A percentile compares a stretch with the other conserved stretches of the same genome.
Conservation (phyloP, 768 basidiomycete species). For the Boletus pseudo-olivaceus region DNA sequence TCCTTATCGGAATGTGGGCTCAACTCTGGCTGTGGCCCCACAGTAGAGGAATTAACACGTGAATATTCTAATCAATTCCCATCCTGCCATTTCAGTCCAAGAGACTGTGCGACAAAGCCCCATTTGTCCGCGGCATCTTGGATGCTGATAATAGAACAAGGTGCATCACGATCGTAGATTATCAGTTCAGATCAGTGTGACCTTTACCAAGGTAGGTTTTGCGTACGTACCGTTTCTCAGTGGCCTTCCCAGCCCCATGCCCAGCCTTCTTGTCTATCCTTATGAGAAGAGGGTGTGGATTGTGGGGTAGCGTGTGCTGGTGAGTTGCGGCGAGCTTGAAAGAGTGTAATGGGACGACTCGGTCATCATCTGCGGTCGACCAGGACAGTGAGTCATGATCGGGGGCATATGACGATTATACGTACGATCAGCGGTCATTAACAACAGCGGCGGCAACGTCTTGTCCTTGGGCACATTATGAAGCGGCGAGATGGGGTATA, state of each 20-base stretch:
- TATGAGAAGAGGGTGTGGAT: constrained; percentile 69
- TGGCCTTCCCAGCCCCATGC: constrained; percentile 78
- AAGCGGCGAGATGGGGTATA: constrained; percentile 73
- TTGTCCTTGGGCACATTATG: constrained; percentile 69
- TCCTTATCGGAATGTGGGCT: background rate
- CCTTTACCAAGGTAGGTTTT: background rate
- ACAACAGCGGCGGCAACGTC: constrained; percentile 62
- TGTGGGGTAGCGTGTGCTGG: constrained; percentile 60
- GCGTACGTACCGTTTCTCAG: constrained; percentile 53
- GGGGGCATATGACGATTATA: constrained; percentile 6
- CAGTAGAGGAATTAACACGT: background rate
- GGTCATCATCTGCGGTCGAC: constrained; percentile 61
- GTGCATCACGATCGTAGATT: constrained; percentile 7
- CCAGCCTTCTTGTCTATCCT: constrained; percentile 79
- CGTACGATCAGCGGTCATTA: constrained; percentile 83
- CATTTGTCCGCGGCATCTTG: constrained; percentile 75
- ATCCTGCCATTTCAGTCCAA: constrained; percentile 46
- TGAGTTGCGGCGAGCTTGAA: constrained; percentile 82
- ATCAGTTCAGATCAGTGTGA: constrained; percentile 1
- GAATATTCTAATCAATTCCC: constrained; percentile 6
- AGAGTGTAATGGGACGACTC: constrained; percentile 84
- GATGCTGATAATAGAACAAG: constrained; percentile 45
- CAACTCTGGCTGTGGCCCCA: background rate
- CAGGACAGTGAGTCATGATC: constrained; percentile 2
- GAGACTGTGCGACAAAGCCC: constrained; percentile 67